Conservation (phyloP, 768 basidiomycete species). For the Harrya chromipes region DNA sequence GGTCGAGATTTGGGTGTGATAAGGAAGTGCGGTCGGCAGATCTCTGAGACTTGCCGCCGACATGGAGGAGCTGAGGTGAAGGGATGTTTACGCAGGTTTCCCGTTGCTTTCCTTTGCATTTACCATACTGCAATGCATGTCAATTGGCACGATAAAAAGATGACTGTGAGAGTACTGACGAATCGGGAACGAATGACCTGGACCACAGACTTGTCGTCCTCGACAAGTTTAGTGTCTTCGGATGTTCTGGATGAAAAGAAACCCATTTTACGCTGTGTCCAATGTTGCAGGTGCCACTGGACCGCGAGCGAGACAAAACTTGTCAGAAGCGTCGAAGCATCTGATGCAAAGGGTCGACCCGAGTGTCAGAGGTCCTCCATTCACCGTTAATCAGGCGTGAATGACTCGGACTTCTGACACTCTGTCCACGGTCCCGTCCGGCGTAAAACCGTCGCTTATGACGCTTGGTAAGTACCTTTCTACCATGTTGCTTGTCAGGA, state of each 20-base stretch:
- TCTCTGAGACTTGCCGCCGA: slow-evolving; percentile 18
- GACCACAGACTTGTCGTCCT: slow-evolving; percentile 46
- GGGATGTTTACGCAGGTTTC: slow-evolving; percentile 36
- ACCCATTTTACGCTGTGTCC: slow-evolving; percentile 22
- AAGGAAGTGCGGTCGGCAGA: slow-evolving; percentile 19
- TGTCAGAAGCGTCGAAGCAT: slow-evolving; percentile 8
- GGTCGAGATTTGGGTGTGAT: slow-evolving; percentile 11
- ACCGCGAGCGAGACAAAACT: background rate
- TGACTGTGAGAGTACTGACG: slow-evolving; percentile 38
- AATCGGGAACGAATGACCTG: slow-evolving; percentile 61
- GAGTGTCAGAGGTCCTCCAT: slow-evolving; percentile 24
- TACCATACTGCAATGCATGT: slow-evolving; percentile 45
- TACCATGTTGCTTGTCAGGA: slow-evolving; percentile 10
- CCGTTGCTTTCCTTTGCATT: slow-evolving; percentile 55
- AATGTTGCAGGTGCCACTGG: background rate
- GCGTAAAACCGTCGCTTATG: background rate
- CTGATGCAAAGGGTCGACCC: slow-evolving; percentile 4
- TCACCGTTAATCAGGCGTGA: slow-evolving; percentile 4
- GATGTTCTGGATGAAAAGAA: slow-evolving; percentile 30
- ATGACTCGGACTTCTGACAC: slow-evolving; percentile 27
- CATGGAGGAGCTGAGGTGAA: slow-evolving; percentile 31
- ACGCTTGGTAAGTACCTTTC: background rate
- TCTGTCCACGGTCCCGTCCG: slow-evolving; percentile 1
- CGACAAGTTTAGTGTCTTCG: slow-evolving; percentile 14
- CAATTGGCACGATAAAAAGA: slow-evolving; percentile 6